These are phyloP conservation scores for Agrocybe chaxingu DNA, from an alignment of 768 basidiomycete species.

Conservation along the genomic window DNA sequence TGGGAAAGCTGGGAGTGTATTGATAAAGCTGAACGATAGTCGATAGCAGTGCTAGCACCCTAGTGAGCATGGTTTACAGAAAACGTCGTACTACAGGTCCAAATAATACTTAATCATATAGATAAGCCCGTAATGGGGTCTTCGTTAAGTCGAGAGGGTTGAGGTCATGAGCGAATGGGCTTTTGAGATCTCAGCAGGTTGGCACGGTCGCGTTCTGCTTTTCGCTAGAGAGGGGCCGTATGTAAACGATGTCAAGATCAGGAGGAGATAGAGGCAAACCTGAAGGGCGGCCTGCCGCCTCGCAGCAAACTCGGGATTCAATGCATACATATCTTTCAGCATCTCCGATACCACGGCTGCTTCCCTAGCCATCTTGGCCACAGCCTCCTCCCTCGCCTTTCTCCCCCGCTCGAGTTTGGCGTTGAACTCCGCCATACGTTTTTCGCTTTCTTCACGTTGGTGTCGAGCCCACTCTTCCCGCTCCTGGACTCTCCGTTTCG, in stretches of 20 bases:
- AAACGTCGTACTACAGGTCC: background rate
- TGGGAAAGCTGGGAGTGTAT: slow-evolving; percentile 43
- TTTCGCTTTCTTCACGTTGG: slow-evolving; percentile 45
- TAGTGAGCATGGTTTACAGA: slow-evolving; percentile 6
- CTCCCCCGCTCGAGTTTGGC: slow-evolving; percentile 30
- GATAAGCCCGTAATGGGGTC: background rate
- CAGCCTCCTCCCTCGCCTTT: slow-evolving; percentile 33
- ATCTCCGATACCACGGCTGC: slow-evolving; percentile 48
- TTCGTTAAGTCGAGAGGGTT: too few species aligned
- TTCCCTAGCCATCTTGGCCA: slow-evolving; percentile 29
- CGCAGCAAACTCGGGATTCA: slow-evolving; percentile 61
- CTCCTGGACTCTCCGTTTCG: slow-evolving; percentile 40
- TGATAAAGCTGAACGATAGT: slow-evolving; percentile 2
- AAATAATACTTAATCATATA: background rate
- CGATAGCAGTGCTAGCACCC: background rate
- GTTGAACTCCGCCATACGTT: slow-evolving; percentile 43
- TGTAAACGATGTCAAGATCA: background rate
- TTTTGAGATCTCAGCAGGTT: slow-evolving; percentile 14
- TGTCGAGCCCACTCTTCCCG: slow-evolving; percentile 53
- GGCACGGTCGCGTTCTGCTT: slow-evolving; percentile 28
- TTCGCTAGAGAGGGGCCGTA: slow-evolving; percentile 14
- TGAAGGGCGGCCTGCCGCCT: slow-evolving; percentile 48
- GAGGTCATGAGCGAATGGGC: slow-evolving; percentile 11
- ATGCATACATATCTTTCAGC: slow-evolving; percentile 49
- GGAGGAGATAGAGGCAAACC: slow-evolving; percentile 30